phyloP scores from a whole-genome alignment of 2,329 filamentous ascomycete species.

The Epichloe brachyelytri region DNA sequence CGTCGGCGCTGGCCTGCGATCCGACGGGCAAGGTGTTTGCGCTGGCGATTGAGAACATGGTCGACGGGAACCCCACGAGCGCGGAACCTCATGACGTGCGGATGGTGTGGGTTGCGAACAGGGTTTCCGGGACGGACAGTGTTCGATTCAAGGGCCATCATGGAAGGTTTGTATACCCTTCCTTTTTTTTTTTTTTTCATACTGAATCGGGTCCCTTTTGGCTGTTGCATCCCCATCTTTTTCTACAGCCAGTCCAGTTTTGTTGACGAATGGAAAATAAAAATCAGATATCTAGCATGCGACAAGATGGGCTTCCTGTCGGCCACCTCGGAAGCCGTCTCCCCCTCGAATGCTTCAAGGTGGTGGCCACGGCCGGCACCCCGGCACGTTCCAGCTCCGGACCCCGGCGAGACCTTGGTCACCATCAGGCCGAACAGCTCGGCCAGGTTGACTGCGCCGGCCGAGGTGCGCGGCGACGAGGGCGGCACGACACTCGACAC shows the following conservation, averaged over 20 bases:
- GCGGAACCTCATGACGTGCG: slow-evolving; percentile 92
- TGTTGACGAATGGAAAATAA: not conserved
- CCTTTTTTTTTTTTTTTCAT: not conserved
- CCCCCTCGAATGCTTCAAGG: slow-evolving; percentile 70
- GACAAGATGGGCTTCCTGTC: slow-evolving; percentile 70
- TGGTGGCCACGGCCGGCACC: slow-evolving; percentile 51
- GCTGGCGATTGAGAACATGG: slow-evolving; percentile 70
- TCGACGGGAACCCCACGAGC: slow-evolving; percentile 68
- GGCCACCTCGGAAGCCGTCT: slow-evolving; percentile 69
- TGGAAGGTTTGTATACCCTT: slow-evolving; percentile 39
- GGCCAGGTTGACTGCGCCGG: slow-evolving; percentile 33
- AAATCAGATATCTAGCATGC: slow-evolving; percentile 65
- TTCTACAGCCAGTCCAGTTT: not conserved
- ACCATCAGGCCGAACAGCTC: slow-evolving; percentile 42
- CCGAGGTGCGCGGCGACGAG: slow-evolving; percentile 67
- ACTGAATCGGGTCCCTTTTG: not conserved
- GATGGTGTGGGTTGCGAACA: slow-evolving; percentile 88
- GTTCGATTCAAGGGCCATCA: slow-evolving; percentile 85
- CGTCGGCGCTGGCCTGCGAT: slow-evolving; percentile 72
- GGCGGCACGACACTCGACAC: slow-evolving; percentile 55
- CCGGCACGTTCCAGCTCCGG: slow-evolving; percentile 62
- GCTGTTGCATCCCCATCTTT: not conserved
- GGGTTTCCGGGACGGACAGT: slow-evolving; percentile 66
- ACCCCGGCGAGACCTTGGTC: slow-evolving; percentile 60
- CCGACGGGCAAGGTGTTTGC: slow-evolving; percentile 77